These are phyloP conservation scores for Ambispora gerdemannii DNA, from an alignment of 192 early-diverging fungal species.

Conservation along the genomic window DNA sequence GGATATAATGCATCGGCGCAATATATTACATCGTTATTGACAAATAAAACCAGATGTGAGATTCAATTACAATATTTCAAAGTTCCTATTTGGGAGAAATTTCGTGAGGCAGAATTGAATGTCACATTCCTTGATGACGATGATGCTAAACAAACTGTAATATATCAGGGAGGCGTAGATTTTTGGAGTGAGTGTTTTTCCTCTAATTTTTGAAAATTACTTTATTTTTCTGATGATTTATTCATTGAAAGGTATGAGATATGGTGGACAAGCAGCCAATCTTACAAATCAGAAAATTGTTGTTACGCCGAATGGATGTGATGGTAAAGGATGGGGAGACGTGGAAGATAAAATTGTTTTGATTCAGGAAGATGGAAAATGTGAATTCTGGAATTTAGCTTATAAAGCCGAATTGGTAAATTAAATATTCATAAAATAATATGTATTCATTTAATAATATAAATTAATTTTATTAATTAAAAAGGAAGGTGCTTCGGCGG, in stretches of 20 bases:
- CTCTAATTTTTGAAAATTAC: not conserved
- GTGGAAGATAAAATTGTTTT: slow-evolving; percentile 52
- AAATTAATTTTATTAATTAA: no score
- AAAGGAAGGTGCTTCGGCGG: slow-evolving; percentile 50
- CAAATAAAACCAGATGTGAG: slow-evolving; percentile 39
- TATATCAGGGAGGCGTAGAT: slow-evolving; percentile 45
- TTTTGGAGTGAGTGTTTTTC: slow-evolving; percentile 42
- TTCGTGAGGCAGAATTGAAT: slow-evolving; percentile 36
- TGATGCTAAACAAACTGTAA: slow-evolving; percentile 7
- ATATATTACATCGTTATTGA: slow-evolving; percentile 55
- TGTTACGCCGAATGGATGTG: slow-evolving; percentile 48
- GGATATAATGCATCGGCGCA: slow-evolving; percentile 56
- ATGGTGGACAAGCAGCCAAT: slow-evolving; percentile 51
- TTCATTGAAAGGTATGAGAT: slow-evolving; percentile 47
- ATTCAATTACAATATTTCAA: slow-evolving; percentile 49
- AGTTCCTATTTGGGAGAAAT: slow-evolving; percentile 46
- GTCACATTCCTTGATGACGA: slow-evolving; percentile 31
- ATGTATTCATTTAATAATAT: no score
- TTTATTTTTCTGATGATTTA: not conserved
- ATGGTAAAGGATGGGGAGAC: slow-evolving; percentile 36
- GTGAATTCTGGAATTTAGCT: slow-evolving; percentile 55
- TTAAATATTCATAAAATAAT: no score
- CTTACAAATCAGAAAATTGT: slow-evolving; percentile 44
- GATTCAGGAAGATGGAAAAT: slow-evolving; percentile 42
- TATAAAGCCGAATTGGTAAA: slow-evolving; percentile 51